phyloP scores from a whole-genome alignment of 192 early-diverging fungal species.

The Podila epicladia region DNA sequence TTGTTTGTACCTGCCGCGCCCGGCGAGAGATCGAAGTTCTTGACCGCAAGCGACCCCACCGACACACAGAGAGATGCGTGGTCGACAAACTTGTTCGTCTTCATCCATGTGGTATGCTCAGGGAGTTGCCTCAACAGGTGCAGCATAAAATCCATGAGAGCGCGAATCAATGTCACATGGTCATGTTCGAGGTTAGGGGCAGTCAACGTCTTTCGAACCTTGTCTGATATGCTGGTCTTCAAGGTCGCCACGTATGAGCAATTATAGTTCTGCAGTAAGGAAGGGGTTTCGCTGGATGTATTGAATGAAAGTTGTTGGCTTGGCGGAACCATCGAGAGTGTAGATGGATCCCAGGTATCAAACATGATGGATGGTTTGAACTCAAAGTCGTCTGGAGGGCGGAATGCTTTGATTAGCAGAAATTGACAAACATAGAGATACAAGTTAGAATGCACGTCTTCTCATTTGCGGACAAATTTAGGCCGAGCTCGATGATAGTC shows the following conservation, averaged over 20 bases:
- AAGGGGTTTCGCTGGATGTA: background rate
- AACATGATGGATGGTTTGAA: background rate
- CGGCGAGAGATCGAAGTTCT: too few species aligned
- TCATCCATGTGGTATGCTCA: slow-evolving; percentile 1
- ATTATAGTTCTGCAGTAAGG: background rate
- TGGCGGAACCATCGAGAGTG: background rate
- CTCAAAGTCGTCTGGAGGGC: background rate
- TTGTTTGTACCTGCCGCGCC: too few species aligned
- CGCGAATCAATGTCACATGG: slow-evolving; percentile 11
- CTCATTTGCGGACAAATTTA: background rate
- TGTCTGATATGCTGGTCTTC: background rate
- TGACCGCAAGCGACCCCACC: too few species aligned
- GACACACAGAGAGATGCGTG: background rate
- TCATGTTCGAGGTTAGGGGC: slow-evolving; percentile 14
- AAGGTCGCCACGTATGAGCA: too few species aligned
- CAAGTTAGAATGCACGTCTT: background rate
- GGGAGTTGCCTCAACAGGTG: slow-evolving; percentile 1
- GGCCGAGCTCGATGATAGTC: background rate
- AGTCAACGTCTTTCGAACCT: slow-evolving; percentile 4
- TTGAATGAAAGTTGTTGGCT: background rate
- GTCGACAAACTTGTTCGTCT: background rate
- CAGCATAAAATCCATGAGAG: slow-evolving; percentile 16
- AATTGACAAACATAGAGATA: background rate
- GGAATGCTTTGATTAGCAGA: background rate
- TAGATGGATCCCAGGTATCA: background rate